Base-by-base conservation (phyloP, 257 asterid species). In the Lavandula angustifolia region DNA sequence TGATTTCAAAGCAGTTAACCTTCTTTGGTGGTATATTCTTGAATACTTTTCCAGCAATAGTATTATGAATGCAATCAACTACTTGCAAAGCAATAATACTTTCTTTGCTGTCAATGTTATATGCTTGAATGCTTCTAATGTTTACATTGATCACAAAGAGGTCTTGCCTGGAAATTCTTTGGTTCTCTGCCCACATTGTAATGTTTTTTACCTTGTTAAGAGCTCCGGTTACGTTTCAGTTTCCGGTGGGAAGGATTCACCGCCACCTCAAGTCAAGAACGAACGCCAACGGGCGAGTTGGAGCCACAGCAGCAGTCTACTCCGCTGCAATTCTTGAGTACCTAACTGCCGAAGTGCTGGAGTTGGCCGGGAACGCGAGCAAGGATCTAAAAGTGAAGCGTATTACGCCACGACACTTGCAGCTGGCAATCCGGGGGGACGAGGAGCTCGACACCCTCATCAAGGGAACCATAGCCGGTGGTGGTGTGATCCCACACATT, bases 401-500 rank as follows among this genome's bases (percentile, higher is more conserved):
- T 78, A 91, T 91, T 54, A 88, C 98, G 3, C 98, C 98, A 0
- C 64, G 98, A 62, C 98, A 91, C 69, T 73, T 91, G 79, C 98
- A 91, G 79, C 82, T 91, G 13, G 98, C 98, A 22, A 91, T 91
- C 55, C 96, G 98, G 3, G 98, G 98, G 37, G 98, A 91, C 6
- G 96, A 91, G 77, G 98, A 91, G 85, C 96, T 91, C 0, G 98
- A 91, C 71, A 91, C 98, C 9, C 96, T 91, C 57, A 91, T 91
- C 77, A 91, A 91, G 70, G 96, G 96, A 40, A 91, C 97, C 76
- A 91, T 91, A 32, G 97, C 97, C 2, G 96, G 98, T 22, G 98
- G 98, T 42, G 98, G 98, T 71, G 98, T 89, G 71, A 92, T 92
- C 61, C 98, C 98, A 29, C 98, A 92, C 82, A 92, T 92, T 62